These are phyloP conservation scores for Galerina sulciceps DNA, from an alignment of 768 basidiomycete species.

Conservation along the genomic window DNA sequence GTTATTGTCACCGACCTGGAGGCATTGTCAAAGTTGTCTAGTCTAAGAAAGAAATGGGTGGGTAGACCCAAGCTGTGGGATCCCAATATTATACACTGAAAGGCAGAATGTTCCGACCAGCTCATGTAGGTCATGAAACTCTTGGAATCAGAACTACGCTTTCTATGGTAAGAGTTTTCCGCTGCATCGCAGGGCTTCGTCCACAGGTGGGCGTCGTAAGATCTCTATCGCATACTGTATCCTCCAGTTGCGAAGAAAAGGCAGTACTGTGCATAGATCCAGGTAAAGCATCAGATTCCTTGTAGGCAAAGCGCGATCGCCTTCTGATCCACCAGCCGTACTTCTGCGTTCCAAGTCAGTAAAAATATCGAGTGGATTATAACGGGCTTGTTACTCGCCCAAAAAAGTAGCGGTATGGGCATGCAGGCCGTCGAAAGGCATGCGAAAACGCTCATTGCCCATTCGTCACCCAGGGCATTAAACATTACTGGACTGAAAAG, in stretches of 20 bases:
- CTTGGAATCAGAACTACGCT: slow-evolving; percentile 4
- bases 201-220: slow-evolving; percentile 11
- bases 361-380: not conserved
- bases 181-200: slow-evolving; percentile 5
- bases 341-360: slow-evolving; percentile 37
- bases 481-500: slow-evolving; percentile 60
- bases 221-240: slow-evolving; percentile 20
- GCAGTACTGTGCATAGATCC: slow-evolving; percentile 14
- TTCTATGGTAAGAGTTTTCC: slow-evolving; percentile 20
- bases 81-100: no score
- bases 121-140: no score
- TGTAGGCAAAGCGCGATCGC: slow-evolving; percentile 48
- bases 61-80: no score
- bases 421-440: slow-evolving; percentile 52
- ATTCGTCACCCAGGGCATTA: slow-evolving; percentile 51
- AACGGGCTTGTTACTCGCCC: slow-evolving; percentile 37
- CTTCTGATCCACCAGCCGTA: slow-evolving; percentile 53
- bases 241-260: slow-evolving; percentile 25
- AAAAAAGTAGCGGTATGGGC: slow-evolving; percentile 62
- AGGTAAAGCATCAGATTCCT: slow-evolving; percentile 29
- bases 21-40: no score
- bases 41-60: no score
- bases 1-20: no score
- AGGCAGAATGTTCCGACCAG: no score
- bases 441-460: slow-evolving; percentile 61